These are phyloP conservation scores for Penicillium maclennaniae DNA, from an alignment of 495 filamentous ascomycete genomes.

Conservation along the genomic window DNA sequence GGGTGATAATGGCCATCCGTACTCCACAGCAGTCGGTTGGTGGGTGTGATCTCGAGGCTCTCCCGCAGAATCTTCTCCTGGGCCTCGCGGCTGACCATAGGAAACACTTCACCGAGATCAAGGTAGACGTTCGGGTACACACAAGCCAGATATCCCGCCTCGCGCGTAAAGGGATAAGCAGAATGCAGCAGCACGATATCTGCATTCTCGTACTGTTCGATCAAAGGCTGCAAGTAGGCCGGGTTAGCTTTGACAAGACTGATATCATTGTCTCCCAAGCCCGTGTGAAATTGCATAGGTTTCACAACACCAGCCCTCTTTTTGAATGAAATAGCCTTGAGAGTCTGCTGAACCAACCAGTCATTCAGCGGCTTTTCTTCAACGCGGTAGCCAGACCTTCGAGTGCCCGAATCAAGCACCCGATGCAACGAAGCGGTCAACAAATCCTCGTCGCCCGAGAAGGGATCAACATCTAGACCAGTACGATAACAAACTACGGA, in stretches of 20 bases:
- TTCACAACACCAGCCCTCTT: constrained; percentile 45
- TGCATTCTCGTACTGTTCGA: constrained; percentile 62
- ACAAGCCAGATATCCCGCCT: constrained; percentile 76
- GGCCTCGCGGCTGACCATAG: constrained; percentile 72
- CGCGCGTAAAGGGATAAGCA: constrained; percentile 78
- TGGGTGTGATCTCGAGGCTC: constrained; percentile 72
- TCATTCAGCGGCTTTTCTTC: constrained; percentile 62
- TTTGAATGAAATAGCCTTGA: constrained; percentile 28
- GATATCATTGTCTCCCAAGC: constrained; percentile 82
- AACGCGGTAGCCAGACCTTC: constrained; percentile 46
- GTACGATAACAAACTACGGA: constrained; percentile 80
- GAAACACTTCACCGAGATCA: constrained; percentile 85
- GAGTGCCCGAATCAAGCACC: constrained; percentile 19
- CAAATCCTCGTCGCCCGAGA: constrained; percentile 25
- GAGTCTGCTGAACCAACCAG: constrained; percentile 55
- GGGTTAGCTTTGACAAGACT: constrained; percentile 67
- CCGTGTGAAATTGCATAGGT: constrained; percentile 84
- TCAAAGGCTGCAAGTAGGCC: constrained; percentile 70
- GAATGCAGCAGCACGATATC: constrained; percentile 80
- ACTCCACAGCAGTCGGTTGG: constrained; percentile 77
- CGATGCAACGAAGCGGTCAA: constrained; percentile 33
- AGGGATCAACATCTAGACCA: constrained; percentile 53
- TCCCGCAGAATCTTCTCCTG: constrained; percentile 71
- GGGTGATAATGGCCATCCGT: constrained; percentile 82
- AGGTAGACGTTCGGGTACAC: constrained; percentile 82